Base-by-base conservation (phyloP, 495 filamentous ascomycete species). In the Jackrogersella multiformis region DNA sequence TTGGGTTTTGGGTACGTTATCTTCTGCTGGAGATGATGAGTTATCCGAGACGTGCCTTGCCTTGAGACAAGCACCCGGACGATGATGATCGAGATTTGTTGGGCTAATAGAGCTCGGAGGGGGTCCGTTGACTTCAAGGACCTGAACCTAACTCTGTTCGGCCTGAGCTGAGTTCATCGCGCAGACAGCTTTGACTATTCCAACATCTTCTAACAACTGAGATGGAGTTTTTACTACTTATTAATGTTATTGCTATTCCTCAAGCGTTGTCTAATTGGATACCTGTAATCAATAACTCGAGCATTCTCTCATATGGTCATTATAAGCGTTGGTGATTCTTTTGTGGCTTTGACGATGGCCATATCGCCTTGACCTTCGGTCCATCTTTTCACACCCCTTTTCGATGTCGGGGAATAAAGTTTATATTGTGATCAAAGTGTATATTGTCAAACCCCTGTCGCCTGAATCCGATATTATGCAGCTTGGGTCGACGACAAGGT, bases 121-220 rank as follows among this genome's bases (percentile, higher is more conserved):
- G 20, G 13, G 44, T 15, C 7, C 28, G 61, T 57, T 64, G 61
- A 18, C 42, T 49, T 57, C 52, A 32, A 56, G 26, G 20, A 23
- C 28, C 20, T 54, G 26, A 66, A 52, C 46, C 5, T 54, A 63
- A 55, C 51, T 55, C 28, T 46, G 13, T 38, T 30, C 48, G 10
- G 26, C 21, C 28, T 34, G 26, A 51, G n/a, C 12, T 7, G 15
- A 36, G 10, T 36, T 36, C 15, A 44, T 49, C 32, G 44, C 18
- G 32, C 1, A 32, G n/a, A 18, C 18, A 16, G 26, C 45, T 18
- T 32, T 13, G 15, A 15, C n/a, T 23, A 48, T 48, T 15, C 13
- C 26, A 28, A 15, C 23, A 15, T 15, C 21, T n/a, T 8, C 12
- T 30, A 28, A 23, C 20, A 16, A 26, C 18, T 24, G 12, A 5